Evolutionary conservation across 139 green algal genomes (phyloP).

Genomic region (Chlamydomonas urium): DNA sequence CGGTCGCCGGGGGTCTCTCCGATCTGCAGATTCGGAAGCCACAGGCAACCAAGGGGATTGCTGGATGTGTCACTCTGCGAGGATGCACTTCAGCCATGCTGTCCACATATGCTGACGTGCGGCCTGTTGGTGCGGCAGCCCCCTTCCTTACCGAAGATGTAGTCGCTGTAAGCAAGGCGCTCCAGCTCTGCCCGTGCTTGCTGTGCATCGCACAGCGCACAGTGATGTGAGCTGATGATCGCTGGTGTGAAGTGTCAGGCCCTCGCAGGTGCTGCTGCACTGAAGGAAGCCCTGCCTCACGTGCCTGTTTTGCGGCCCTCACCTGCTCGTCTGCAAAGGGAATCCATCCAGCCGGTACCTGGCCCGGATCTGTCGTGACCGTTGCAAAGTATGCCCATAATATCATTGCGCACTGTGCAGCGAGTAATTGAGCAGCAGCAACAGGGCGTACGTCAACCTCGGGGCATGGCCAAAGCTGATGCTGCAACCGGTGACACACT

Average conservation of each 20-base stretch:
- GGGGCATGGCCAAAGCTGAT: not conserved
- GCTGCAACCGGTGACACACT: not conserved
- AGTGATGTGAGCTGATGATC: not conserved
- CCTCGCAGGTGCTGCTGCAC: not conserved
- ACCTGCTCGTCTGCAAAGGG: constrained; percentile 78
- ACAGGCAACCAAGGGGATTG: not conserved
- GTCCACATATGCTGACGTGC: not conserved
- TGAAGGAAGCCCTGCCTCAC: not conserved
- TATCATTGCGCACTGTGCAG: constrained; percentile 63
- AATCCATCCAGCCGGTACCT: constrained; percentile 82
- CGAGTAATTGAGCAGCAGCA: not conserved
- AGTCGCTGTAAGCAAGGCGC: constrained; percentile 36
- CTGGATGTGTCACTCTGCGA: not conserved
- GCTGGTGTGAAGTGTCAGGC: not conserved
- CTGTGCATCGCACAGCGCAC: constrained; percentile 16
- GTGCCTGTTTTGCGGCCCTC: not conserved
- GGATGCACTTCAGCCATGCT: not conserved
- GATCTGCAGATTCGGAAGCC: constrained; percentile 13
- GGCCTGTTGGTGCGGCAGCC: not conserved
- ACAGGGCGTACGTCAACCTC: not conserved
- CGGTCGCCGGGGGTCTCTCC: constrained; percentile 29
- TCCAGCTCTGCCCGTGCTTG: constrained; percentile 48
- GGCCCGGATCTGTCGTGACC: constrained; percentile 74
- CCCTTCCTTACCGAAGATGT: constrained; percentile 26
- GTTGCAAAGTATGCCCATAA: constrained; percentile 90